Percentiles rank a stretch among this genome's conserved stretches.
Evolutionary conservation across 108 stramenopile genomes (phyloP).

Genomic region (Pseudonitzschia delicatissima): DNA sequence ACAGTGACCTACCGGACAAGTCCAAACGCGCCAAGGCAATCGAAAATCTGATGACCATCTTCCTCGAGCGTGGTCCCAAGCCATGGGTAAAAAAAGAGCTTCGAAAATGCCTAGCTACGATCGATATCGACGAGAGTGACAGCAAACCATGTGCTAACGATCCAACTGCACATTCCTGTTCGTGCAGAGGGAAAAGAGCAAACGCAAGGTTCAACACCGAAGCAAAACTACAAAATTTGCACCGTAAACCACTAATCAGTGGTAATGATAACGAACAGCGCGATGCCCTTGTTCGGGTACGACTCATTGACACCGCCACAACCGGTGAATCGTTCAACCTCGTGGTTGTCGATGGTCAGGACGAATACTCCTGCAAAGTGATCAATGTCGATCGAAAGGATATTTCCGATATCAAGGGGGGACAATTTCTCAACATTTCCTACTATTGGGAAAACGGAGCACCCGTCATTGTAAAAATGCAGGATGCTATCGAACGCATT

Average conservation of each 20-base stretch:
- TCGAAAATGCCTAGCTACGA: conserved; percentile 1
- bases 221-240: neutral
- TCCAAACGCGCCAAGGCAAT: conserved; percentile 20
- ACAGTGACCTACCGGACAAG: conserved; percentile 27
- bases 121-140: neutral
- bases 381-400: neutral
- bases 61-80: conserved; percentile 7
- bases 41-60: conserved; percentile 23
- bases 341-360: neutral
- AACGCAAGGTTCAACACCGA: neutral
- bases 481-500: neutral
- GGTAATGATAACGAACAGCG: neutral
- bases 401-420: neutral
- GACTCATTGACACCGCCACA: neutral
- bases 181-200: neutral
- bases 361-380: neutral
- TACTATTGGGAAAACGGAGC: neutral
- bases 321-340: neutral
- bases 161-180: neutral
- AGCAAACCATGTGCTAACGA: neutral
- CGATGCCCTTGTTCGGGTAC: neutral
- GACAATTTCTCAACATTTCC: neutral
- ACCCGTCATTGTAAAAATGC: neutral
- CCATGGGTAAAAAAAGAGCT: conserved; percentile 22
- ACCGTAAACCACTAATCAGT: neutral